A percentile compares a stretch with the other conserved stretches of the same genome.
These are phyloP conservation scores for Aeschynomene evenia DNA, from an alignment of 306 rosid genomes.

Conservation along the genomic window DNA sequence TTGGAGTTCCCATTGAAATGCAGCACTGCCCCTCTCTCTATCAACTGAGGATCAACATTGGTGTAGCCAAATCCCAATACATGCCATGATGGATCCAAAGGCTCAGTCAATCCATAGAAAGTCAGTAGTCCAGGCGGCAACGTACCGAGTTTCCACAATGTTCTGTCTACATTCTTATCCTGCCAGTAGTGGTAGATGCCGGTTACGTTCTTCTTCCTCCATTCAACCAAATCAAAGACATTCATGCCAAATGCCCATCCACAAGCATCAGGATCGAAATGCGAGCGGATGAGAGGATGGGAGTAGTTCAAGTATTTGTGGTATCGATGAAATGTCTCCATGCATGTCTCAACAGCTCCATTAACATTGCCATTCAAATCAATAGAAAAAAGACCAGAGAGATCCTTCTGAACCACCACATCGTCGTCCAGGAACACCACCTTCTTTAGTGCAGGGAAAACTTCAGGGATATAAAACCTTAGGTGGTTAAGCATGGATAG, in stretches of 20 bases:
- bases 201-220: constrained; percentile 88
- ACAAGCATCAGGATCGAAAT: constrained; percentile 95
- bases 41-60: constrained; percentile 65
- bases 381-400: constrained; percentile 65
- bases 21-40: constrained; percentile 80
- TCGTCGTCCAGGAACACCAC: constrained; percentile 85
- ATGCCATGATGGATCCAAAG: constrained; percentile 82
- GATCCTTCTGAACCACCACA: constrained; percentile 84
- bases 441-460: constrained; percentile 76
- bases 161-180: constrained; percentile 75
- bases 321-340: constrained; percentile 93
- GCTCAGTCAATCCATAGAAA: constrained; percentile 81
- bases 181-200: constrained; percentile 96
- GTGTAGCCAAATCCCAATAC: constrained; percentile 87
- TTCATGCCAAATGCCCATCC: constrained; percentile 99
- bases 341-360: constrained; percentile 95
- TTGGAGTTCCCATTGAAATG: constrained; percentile 92
- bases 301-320: constrained; percentile 85
- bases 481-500: constrained; percentile 92
- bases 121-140: constrained; percentile 88
- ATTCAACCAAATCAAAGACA: constrained; percentile 81
- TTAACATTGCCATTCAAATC: constrained; percentile 76
- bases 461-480: constrained; percentile 88
- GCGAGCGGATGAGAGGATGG: constrained; percentile 76
- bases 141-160: constrained; percentile 93